Evolutionary conservation across 2,329 filamentous ascomycete genomes (phyloP).

Genomic region (Penicillium sumatraense): DNA sequence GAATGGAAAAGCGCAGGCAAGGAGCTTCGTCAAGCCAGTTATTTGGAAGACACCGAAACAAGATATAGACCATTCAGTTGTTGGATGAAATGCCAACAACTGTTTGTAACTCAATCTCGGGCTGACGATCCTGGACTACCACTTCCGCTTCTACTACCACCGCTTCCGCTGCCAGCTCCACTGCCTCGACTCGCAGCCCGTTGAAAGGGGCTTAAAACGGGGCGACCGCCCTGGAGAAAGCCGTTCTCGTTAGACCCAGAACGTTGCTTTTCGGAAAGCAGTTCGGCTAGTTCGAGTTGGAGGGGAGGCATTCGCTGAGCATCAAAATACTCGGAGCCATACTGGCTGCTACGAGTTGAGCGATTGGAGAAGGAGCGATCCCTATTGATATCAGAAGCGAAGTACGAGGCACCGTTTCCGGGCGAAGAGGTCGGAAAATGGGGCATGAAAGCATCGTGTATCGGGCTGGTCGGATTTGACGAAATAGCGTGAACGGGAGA

Average conservation of each 20-base stretch:
- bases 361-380: slow-evolving; percentile 49
- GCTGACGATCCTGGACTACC: slow-evolving; percentile 47
- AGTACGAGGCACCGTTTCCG: slow-evolving; percentile 35
- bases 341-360: slow-evolving; percentile 43
- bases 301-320: slow-evolving; percentile 33
- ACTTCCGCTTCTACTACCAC: slow-evolving; percentile 44
- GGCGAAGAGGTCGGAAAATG: slow-evolving; percentile 41
- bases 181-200: slow-evolving; percentile 54
- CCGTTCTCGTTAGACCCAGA: slow-evolving; percentile 37
- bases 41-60: slow-evolving; percentile 3
- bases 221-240: slow-evolving; percentile 41
- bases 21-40: slow-evolving; percentile 9
- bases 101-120: slow-evolving; percentile 33
- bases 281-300: slow-evolving; percentile 37
- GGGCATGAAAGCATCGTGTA: slow-evolving; percentile 36
- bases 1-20: slow-evolving; percentile 13
- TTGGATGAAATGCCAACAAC: neutral
- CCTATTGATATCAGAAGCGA: slow-evolving; percentile 38
- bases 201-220: slow-evolving; percentile 43
- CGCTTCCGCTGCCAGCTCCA: slow-evolving; percentile 50
- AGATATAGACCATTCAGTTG: slow-evolving; percentile 8
- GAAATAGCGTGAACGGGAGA: slow-evolving; percentile 38
- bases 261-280: slow-evolving; percentile 35
- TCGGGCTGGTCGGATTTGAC: slow-evolving; percentile 40
- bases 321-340: slow-evolving; percentile 39